phyloP scores from a whole-genome alignment of 2,329 filamentous ascomycete genomes.

The Arthroderma uncinatum region DNA sequence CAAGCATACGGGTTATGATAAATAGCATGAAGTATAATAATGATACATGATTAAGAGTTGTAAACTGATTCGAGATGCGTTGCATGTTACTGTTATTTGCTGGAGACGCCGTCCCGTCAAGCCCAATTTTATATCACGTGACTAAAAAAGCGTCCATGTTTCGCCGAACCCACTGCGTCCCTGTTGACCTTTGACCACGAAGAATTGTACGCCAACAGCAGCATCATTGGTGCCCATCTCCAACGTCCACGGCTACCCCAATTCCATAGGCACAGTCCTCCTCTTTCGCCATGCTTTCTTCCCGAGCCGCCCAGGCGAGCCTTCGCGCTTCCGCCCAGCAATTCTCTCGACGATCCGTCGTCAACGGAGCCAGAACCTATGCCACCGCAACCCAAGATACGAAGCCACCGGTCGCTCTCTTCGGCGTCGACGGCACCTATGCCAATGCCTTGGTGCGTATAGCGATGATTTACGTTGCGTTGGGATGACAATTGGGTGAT shows the following conservation, averaged over 20 bases:
- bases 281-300: constrained; percentile 42
- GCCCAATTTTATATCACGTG: constrained; percentile 2
- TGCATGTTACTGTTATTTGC: too few species aligned
- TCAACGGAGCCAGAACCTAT: constrained; percentile 56
- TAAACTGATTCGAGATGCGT: background rate
- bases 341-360: constrained; percentile 30
- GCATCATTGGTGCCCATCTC: constrained; percentile 4
- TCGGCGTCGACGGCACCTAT: constrained; percentile 95
- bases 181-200: background rate
- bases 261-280: background rate
- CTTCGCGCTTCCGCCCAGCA: constrained; percentile 43
- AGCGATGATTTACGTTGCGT: background rate
- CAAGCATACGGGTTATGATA: background rate
- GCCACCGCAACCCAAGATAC: constrained; percentile 56
- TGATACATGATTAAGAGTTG: constrained; percentile 1
- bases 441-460: constrained; percentile 87
- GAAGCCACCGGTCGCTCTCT: constrained; percentile 82
- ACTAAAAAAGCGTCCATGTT: background rate
- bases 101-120: too few species aligned
- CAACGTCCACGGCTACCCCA: background rate
- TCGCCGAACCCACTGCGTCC: background rate
- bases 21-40: constrained; percentile 3
- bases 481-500: background rate
- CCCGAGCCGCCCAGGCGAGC: constrained; percentile 46
- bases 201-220: constrained; percentile 5